A percentile compares a stretch with the other conserved stretches of the same genome.
These are phyloP conservation scores for Arthrinium phaeospermum DNA, from an alignment of 2,329 filamentous ascomycete species.

Conservation along the genomic window DNA sequence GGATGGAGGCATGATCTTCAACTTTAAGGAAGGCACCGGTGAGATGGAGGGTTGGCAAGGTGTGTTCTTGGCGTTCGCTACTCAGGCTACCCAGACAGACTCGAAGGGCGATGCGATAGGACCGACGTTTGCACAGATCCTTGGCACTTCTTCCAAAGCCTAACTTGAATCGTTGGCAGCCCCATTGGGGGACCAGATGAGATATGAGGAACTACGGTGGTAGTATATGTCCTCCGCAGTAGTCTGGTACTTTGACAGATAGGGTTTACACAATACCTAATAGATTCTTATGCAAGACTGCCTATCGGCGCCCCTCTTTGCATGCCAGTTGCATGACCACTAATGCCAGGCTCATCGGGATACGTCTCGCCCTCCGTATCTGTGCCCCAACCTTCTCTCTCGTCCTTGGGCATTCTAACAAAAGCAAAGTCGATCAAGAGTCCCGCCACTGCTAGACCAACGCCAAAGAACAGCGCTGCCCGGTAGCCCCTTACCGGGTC, in stretches of 20 bases:
- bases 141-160: neutral
- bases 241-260: neutral
- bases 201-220: neutral
- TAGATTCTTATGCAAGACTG: neutral
- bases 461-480: conserved; percentile 16
- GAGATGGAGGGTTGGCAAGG: conserved; percentile 11
- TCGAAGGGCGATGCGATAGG: conserved; percentile 6
- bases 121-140: neutral
- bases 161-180: no score
- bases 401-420: conserved; percentile 21
- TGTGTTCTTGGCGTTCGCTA: conserved; percentile 17
- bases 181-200: neutral
- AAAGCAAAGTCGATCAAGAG: conserved; percentile 13
- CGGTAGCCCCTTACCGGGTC: neutral
- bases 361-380: conserved; percentile 1
- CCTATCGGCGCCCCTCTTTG: neutral
- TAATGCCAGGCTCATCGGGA: neutral
- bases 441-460: neutral
- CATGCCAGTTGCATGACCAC: neutral
- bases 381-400: conserved; percentile 15
- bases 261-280: neutral
- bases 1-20: conserved; percentile 12
- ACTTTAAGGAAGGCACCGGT: neutral
- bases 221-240: neutral
- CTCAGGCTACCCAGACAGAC: conserved; percentile 11